These are phyloP conservation scores for Fusarium oligoseptatum DNA, from an alignment of 2,329 filamentous ascomycete species.

Conservation along the genomic window DNA sequence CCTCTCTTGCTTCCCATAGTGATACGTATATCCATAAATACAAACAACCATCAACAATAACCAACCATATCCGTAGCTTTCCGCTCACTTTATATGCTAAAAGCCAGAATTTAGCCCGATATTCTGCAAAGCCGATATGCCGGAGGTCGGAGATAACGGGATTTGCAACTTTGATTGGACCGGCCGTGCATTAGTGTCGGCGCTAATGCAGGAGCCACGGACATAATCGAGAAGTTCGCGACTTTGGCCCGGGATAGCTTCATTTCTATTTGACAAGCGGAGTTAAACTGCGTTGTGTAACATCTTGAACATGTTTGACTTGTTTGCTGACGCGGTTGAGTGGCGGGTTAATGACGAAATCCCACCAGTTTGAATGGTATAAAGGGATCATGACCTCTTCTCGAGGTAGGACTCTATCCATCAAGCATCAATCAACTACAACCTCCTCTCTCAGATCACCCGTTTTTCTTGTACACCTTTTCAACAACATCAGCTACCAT, in stretches of 20 bases:
- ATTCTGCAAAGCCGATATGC: background rate
- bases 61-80: background rate
- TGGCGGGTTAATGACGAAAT: background rate
- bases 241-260: background rate
- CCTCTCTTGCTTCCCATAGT: background rate
- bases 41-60: background rate
- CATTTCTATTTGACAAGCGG: background rate
- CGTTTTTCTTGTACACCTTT: background rate
- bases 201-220: background rate
- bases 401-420: background rate
- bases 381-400: background rate
- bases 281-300: background rate
- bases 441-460: background rate
- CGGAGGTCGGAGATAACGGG: background rate
- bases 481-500: conserved; percentile 26
- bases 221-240: background rate
- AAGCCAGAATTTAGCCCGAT: background rate
- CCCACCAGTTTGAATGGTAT: background rate
- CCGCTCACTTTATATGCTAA: background rate
- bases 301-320: background rate
- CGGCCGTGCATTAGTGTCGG: background rate
- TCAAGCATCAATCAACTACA: background rate
- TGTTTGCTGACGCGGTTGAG: background rate
- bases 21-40: no score
- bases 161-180: background rate